Conservation (phyloP, 73 alveolate genomes). For the Urostyla sp. region DNA sequence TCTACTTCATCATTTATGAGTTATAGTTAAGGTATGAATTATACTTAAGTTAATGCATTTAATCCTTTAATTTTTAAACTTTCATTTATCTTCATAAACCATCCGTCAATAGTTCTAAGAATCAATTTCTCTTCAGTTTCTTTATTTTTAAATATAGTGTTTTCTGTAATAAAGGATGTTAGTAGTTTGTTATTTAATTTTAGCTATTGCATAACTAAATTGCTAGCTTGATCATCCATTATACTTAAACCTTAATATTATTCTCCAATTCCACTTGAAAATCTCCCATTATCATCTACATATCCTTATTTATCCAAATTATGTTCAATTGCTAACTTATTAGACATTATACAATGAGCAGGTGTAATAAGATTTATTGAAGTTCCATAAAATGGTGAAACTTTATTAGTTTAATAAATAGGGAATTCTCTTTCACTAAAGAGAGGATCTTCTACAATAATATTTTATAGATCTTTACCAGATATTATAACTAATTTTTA, state of each 20-base stretch:
- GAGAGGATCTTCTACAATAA: slow-evolving; percentile 58
- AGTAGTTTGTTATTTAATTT: neutral
- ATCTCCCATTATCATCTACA: slow-evolving; percentile 38
- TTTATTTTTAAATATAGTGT: neutral
- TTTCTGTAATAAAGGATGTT: neutral
- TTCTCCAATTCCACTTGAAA: slow-evolving; percentile 22
- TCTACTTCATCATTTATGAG: slow-evolving; percentile 45
- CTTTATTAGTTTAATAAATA: slow-evolving; percentile 17
- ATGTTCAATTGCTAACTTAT: slow-evolving; percentile 37
- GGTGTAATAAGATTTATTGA: slow-evolving; percentile 61
- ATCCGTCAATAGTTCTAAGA: slow-evolving; percentile 44
- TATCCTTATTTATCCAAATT: slow-evolving; percentile 37
- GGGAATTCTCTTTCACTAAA: slow-evolving; percentile 16
- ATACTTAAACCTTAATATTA: neutral
- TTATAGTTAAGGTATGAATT: slow-evolving; percentile 58
- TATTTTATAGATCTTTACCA: slow-evolving; percentile 46
- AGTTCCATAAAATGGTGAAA: slow-evolving; percentile 49
- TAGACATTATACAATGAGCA: slow-evolving; percentile 42
- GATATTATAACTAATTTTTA: neutral
- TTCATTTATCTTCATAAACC: slow-evolving; percentile 66
- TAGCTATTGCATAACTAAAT: neutral
- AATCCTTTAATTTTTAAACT: slow-evolving; percentile 15
- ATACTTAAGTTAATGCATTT: slow-evolving; percentile 54
- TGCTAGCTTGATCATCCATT: slow-evolving; percentile 2
- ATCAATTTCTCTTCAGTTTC: slow-evolving; percentile 56